A percentile compares a stretch with the other conserved stretches of the same genome.
Evolutionary conservation across 805 yeast genomes (phyloP).

Genomic region (Wickerhamomyces queroliae): DNA sequence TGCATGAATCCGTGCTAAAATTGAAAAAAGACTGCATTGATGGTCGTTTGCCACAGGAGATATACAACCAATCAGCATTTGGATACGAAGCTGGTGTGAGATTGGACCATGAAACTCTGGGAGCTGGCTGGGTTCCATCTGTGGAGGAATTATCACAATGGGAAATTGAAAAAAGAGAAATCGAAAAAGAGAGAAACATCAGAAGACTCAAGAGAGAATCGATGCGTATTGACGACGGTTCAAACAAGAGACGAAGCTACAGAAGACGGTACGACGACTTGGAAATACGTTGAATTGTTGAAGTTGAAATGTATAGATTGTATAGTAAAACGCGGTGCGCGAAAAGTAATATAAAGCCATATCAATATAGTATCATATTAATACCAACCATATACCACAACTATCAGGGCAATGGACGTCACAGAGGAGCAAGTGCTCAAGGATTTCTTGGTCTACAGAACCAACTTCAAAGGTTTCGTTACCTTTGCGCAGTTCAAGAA

Average conservation of each 20-base stretch:
- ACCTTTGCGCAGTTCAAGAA: conserved; percentile 5
- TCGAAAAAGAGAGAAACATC: conserved; percentile 87
- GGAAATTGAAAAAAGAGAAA: conserved; percentile 93
- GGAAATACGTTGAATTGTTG: conserved; percentile 19
- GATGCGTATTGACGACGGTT: conserved; percentile 58
- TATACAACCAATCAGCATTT: conserved; percentile 54
- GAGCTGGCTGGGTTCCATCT: conserved; percentile 81
- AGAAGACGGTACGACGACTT: conserved; percentile 48
- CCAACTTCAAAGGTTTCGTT: conserved; percentile 4
- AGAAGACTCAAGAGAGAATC: conserved; percentile 92
- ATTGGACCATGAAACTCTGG: conserved; percentile 69
- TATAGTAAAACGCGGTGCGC: no score
- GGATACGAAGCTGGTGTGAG: conserved; percentile 63
- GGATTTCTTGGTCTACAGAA: conserved; percentile 13
- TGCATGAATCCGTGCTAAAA: conserved; percentile 74
- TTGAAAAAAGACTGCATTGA: conserved; percentile 81
- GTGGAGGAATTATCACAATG: conserved; percentile 83
- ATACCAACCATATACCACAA: no score
- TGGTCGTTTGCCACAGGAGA: conserved; percentile 46
- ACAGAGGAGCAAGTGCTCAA: conserved; percentile 1
- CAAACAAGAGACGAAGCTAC: conserved; percentile 31
- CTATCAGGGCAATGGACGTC: no score
- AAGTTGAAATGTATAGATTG: no score
- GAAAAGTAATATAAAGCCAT: no score
- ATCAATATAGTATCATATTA: no score